Conservation (phyloP, 495 filamentous ascomycete genomes). For the Aspergillus leporis region DNA sequence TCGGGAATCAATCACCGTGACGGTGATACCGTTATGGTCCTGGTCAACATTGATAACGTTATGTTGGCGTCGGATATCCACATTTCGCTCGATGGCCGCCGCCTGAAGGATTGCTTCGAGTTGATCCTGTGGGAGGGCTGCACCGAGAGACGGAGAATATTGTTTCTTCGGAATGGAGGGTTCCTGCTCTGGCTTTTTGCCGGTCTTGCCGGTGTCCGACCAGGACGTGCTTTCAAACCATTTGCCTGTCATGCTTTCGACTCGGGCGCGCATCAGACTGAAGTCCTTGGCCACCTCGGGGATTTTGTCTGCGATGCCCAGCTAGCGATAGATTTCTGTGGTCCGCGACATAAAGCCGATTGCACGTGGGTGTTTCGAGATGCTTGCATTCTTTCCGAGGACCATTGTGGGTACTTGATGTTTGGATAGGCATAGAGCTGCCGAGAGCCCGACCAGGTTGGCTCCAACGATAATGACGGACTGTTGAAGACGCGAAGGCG, state of each 20-base stretch:
- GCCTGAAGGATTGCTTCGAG: constrained; percentile 29
- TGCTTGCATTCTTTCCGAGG: constrained; percentile 31
- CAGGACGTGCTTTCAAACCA: constrained; percentile 30
- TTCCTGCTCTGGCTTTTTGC: not conserved
- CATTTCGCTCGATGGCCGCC: constrained; percentile 29
- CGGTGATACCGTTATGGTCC: constrained; percentile 21
- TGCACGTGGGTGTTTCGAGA: constrained; percentile 33
- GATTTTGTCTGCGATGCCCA: constrained; percentile 30
- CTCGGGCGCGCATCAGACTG: constrained; percentile 26
- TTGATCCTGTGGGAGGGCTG: constrained; percentile 32
- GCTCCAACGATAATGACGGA: constrained; percentile 34
- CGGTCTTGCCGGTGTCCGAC: constrained; percentile 22
- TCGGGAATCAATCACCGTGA: constrained; percentile 9
- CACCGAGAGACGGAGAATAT: constrained; percentile 21
- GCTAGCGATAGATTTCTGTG: constrained; percentile 34
- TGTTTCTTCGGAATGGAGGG: constrained; percentile 12
- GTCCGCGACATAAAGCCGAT: constrained; percentile 36
- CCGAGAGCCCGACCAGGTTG: constrained; percentile 33
- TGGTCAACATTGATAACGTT: constrained; percentile 21
- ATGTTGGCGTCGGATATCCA: constrained; percentile 28
- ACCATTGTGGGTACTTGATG: constrained; percentile 28
- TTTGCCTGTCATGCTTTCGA: constrained; percentile 28
- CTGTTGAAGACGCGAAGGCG: not conserved
- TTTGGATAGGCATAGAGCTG: constrained; percentile 29
- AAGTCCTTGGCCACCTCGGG: constrained; percentile 25